These are phyloP conservation scores for Botryotinia convoluta DNA, from an alignment of 2,329 filamentous ascomycete species.

Conservation along the genomic window DNA sequence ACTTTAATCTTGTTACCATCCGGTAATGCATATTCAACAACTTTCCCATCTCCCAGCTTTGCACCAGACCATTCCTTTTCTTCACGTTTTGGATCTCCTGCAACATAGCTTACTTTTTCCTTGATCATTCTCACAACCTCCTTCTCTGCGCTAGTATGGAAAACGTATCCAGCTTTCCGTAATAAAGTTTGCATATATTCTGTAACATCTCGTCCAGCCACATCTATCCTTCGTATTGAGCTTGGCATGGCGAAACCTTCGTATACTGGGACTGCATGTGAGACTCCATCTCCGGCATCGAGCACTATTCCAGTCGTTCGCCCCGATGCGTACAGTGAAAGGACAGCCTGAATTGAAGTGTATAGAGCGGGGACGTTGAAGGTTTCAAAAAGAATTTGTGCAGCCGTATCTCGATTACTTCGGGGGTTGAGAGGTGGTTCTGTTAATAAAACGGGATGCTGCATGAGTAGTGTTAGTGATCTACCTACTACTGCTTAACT, in stretches of 20 bases:
- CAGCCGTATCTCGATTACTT: slow-evolving; percentile 91
- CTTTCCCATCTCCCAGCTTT: slow-evolving; percentile 74
- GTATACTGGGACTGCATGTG: slow-evolving; percentile 95
- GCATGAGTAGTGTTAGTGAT: slow-evolving; percentile 21
- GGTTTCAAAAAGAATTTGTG: slow-evolving; percentile 96
- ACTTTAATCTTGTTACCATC: slow-evolving; percentile 94
- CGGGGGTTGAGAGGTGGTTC: slow-evolving; percentile 94
- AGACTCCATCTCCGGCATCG: slow-evolving; percentile 93
- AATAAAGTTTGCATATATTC: slow-evolving; percentile 90
- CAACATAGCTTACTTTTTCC: slow-evolving; percentile 89
- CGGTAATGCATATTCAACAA: slow-evolving; percentile 82
- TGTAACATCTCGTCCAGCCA: slow-evolving; percentile 92
- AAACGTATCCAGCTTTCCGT: slow-evolving; percentile 88
- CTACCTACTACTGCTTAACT: background rate
- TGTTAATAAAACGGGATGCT: slow-evolving; percentile 94
- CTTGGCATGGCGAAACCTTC: slow-evolving; percentile 97
- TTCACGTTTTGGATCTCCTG: slow-evolving; percentile 84
- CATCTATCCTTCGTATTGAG: slow-evolving; percentile 92
- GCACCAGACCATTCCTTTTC: slow-evolving; percentile 92
- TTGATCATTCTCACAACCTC: slow-evolving; percentile 98
- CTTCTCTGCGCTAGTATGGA: slow-evolving; percentile 98
- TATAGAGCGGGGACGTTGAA: slow-evolving; percentile 97
- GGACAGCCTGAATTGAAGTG: slow-evolving; percentile 93
- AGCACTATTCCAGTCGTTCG: slow-evolving; percentile 95
- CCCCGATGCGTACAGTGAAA: slow-evolving; percentile 93